phyloP scores from a whole-genome alignment of 1,284 basidiomycete genomes.

The Entoloma clypeatum region DNA sequence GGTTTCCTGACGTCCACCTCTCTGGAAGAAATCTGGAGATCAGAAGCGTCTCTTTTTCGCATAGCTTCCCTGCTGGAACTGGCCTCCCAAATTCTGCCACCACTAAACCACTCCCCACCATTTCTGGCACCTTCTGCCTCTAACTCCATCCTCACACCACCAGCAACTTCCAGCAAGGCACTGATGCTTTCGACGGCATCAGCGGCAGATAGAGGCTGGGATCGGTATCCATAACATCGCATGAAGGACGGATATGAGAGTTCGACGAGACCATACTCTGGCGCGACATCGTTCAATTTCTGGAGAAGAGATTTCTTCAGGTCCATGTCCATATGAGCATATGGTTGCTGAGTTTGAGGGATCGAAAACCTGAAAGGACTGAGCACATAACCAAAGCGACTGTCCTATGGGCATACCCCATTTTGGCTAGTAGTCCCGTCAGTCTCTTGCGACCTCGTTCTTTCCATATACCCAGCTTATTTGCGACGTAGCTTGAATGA shows the following conservation, averaged over 20 bases:
- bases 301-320: constrained; percentile 80
- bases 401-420: constrained; percentile 70
- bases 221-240: constrained; percentile 86
- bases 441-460: constrained; percentile 88
- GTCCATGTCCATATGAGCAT: constrained; percentile 94
- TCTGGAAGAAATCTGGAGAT: too few species aligned
- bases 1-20: too few species aligned
- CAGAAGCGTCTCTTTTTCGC: constrained; percentile 40
- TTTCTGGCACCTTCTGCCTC: constrained; percentile 80
- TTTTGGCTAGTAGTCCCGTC: constrained; percentile 93
- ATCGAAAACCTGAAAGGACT: constrained; percentile 73
- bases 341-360: constrained; percentile 89
- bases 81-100: constrained; percentile 67
- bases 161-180: constrained; percentile 88
- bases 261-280: constrained; percentile 96
- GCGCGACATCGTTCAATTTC: constrained; percentile 88
- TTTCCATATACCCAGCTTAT: constrained; percentile 94
- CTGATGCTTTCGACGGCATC: constrained; percentile 91
- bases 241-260: constrained; percentile 92
- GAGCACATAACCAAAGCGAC: constrained; percentile 5
- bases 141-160: constrained; percentile 85
- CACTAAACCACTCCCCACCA: constrained; percentile 90
- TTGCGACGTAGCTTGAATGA: constrained; percentile 94
- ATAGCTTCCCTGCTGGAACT: constrained; percentile 42
- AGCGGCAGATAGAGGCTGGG: constrained; percentile 83